Percentiles rank a stretch among this genome's conserved stretches.
Evolutionary conservation across 306 rosid genomes (phyloP).

Genomic region (Trifolium fragiferum): DNA sequence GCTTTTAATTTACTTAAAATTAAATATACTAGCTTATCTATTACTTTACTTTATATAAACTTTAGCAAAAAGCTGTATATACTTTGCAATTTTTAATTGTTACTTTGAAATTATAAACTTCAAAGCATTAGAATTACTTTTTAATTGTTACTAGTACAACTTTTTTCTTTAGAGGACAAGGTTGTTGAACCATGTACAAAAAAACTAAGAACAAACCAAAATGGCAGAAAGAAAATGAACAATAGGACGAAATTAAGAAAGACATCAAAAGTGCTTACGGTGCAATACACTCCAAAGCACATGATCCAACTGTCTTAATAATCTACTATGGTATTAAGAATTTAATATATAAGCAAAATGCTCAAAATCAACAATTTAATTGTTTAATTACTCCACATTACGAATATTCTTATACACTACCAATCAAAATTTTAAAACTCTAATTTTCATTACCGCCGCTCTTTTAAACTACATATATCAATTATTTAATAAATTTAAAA

Average conservation of each 20-base stretch:
- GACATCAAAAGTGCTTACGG: neutral
- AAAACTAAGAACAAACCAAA: neutral
- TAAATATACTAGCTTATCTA: neutral
- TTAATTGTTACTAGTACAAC: neutral
- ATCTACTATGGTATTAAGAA: constrained; percentile 1
- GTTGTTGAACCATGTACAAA: neutral
- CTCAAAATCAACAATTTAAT: neutral
- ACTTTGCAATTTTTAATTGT: neutral
- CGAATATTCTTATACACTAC: neutral
- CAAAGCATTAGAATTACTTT: neutral
- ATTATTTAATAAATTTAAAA: too few species aligned
- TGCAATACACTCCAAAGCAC: constrained; percentile 30
- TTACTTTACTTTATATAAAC: neutral
- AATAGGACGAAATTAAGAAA: neutral
- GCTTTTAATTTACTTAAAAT: neutral
- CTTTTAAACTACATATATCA: too few species aligned
- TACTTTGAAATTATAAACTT: too few species aligned
- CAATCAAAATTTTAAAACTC: neutral
- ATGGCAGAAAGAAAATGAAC: neutral
- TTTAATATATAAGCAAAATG: neutral
- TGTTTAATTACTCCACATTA: neutral
- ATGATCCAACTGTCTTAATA: constrained; percentile 28
- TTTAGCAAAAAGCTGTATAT: neutral
- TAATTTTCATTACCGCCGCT: too few species aligned
- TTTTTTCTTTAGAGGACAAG: neutral